These are phyloP conservation scores for Populus hybrid DNA, from an alignment of 441 rosid species.

Conservation along the genomic window DNA sequence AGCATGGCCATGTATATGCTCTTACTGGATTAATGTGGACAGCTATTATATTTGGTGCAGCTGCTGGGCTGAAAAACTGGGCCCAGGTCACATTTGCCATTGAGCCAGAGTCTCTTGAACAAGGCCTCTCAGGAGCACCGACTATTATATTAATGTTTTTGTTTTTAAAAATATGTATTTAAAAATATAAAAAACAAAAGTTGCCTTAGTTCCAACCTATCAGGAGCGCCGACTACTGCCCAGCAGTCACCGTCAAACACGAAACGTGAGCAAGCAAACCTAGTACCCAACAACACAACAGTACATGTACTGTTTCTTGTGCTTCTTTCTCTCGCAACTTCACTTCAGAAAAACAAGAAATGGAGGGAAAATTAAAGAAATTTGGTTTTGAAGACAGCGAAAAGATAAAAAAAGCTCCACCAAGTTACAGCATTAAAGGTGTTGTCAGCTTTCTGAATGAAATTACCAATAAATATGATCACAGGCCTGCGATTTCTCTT, in stretches of 20 bases:
- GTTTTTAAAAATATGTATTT: too few species aligned
- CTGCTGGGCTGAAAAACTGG: slow-evolving; percentile 72
- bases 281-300: too few species aligned
- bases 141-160: too few species aligned
- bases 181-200: too few species aligned
- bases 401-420: not conserved
- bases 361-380: not conserved
- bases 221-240: too few species aligned
- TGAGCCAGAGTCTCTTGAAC: slow-evolving; percentile 52
- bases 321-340: not conserved
- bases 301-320: not conserved
- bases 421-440: not conserved
- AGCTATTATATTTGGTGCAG: slow-evolving; percentile 24
- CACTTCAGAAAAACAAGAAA: not conserved
- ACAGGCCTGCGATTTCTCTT: slow-evolving; percentile 36
- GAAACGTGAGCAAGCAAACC: too few species aligned
- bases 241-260: too few species aligned
- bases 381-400: not conserved
- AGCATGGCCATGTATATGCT: too few species aligned
- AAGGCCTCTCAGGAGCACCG: slow-evolving; percentile 43
- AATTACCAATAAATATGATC: slow-evolving; percentile 26
- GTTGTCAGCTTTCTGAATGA: not conserved
- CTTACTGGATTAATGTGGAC: not conserved
- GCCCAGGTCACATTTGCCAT: slow-evolving; percentile 60
- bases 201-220: too few species aligned